Evolutionary conservation across 768 basidiomycete genomes (phyloP).

Genomic region (Kwoniella dendrophila): DNA sequence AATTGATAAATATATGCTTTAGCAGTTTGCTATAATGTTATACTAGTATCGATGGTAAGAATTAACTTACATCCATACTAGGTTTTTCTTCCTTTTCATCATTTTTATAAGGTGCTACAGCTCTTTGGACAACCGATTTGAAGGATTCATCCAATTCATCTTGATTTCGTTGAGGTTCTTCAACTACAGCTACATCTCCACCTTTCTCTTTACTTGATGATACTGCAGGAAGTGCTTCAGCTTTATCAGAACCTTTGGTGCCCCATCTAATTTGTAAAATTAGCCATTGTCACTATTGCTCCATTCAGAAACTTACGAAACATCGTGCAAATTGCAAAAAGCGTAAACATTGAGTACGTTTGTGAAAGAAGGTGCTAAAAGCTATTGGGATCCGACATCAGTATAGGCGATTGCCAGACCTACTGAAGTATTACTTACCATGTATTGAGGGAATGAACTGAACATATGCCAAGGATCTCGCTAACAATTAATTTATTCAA

Average conservation of each 20-base stretch:
- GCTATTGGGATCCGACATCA: neutral
- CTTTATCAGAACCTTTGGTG: constrained; percentile 68
- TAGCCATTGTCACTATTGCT: neutral
- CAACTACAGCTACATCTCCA: constrained; percentile 73
- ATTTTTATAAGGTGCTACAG: constrained; percentile 41
- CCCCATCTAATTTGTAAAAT: constrained; percentile 34
- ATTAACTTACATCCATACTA: constrained; percentile 46
- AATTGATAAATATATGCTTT: neutral
- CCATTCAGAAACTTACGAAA: constrained; percentile 70
- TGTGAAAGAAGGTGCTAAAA: constrained; percentile 54
- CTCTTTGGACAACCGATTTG: constrained; percentile 71
- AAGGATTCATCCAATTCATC: constrained; percentile 86
- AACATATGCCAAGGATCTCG: constrained; percentile 56
- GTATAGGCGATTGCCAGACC: no score
- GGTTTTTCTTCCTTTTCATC: constrained; percentile 31
- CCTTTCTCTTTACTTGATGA: constrained; percentile 77
- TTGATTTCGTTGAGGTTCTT: constrained; percentile 69
- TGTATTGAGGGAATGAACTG: constrained; percentile 55
- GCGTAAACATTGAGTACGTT: constrained; percentile 54
- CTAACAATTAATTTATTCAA: constrained; percentile 58
- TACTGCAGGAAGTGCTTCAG: constrained; percentile 83
- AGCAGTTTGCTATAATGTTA: neutral
- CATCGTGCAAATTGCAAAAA: constrained; percentile 65
- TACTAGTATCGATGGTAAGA: neutral
- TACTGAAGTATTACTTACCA: no score